Conservation (phyloP, 2,329 filamentous ascomycete species). For the Aspergillus uvarum region DNA sequence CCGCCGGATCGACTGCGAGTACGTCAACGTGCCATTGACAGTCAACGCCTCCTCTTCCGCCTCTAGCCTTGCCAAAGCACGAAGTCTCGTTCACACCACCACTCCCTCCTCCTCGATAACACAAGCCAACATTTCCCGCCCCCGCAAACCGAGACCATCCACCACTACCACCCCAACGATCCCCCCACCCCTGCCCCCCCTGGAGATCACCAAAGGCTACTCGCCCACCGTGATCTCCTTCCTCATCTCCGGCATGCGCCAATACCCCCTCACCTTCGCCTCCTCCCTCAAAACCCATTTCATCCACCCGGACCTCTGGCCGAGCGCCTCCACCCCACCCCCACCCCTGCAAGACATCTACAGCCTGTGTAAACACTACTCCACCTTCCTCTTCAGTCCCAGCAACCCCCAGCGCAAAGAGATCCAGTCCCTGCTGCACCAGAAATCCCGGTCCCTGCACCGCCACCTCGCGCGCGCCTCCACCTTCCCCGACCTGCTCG, state of each 20-base stretch:
- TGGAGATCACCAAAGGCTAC: slow-evolving; percentile 29
- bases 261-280: slow-evolving; percentile 20
- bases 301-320: slow-evolving; percentile 26
- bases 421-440: slow-evolving; percentile 12
- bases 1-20: slow-evolving; percentile 25
- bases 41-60: not conserved
- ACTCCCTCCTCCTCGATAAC: too few relatives aligned
- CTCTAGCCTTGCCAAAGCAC: not conserved
- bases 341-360: slow-evolving; percentile 20
- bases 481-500: slow-evolving; percentile 27
- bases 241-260: slow-evolving; percentile 21
- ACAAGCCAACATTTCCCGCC: not conserved
- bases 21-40: slow-evolving; percentile 25
- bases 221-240: slow-evolving; percentile 20
- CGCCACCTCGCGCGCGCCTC: slow-evolving; percentile 13
- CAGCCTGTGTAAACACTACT: slow-evolving; percentile 21
- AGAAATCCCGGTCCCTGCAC: slow-evolving; percentile 15
- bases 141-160: not conserved
- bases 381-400: not conserved
- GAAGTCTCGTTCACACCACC: not conserved
- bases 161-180: slow-evolving; percentile 6
- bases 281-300: slow-evolving; percentile 23
- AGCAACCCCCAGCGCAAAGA: not conserved
- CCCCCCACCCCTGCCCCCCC: slow-evolving; percentile 9
- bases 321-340: slow-evolving; percentile 9